These are phyloP conservation scores for Russula sp. DNA, from an alignment of 768 basidiomycete species.

Conservation along the genomic window DNA sequence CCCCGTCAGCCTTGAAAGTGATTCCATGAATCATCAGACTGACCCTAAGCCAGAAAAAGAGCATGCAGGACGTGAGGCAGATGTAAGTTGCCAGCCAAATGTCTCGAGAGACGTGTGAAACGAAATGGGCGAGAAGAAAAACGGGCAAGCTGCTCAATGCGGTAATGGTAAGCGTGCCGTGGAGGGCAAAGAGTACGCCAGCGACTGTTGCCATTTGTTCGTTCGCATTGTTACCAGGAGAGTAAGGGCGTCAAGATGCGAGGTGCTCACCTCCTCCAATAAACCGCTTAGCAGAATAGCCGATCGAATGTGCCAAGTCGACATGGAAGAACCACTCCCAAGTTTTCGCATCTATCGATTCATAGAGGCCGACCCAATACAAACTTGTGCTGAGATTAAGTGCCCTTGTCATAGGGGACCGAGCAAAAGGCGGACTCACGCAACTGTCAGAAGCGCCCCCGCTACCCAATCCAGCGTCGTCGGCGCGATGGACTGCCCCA, in stretches of 20 bases:
- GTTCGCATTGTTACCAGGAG: background rate
- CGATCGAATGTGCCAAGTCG: conserved; percentile 1
- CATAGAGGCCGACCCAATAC: conserved; percentile 10
- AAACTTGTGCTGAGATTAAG: background rate
- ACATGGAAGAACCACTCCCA: conserved; percentile 15
- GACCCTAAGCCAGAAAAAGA: background rate
- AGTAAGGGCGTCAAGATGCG: too few relatives aligned
- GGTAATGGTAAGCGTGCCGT: background rate
- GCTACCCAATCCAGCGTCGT: conserved; percentile 10
- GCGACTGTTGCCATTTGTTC: background rate
- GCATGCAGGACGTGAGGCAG: background rate
- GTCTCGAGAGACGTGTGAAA: background rate
- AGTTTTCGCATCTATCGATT: background rate
- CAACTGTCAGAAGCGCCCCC: conserved; percentile 3
- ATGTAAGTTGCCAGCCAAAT: conserved; percentile 1
- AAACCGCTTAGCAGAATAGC: background rate
- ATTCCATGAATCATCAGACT: background rate
- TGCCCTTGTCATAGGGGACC: background rate
- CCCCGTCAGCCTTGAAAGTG: background rate
- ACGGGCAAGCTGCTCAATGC: conserved; percentile 5
- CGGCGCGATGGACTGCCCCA: background rate
- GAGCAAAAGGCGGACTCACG: background rate
- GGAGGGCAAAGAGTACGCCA: background rate
- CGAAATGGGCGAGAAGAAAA: background rate
- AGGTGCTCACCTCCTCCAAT: conserved; percentile 13